Evolutionary conservation across 2,329 filamentous ascomycete genomes (phyloP), one percentile per base, ranked within the genome.

Genomic region (Cylindrodendrum hubeiense): DNA sequence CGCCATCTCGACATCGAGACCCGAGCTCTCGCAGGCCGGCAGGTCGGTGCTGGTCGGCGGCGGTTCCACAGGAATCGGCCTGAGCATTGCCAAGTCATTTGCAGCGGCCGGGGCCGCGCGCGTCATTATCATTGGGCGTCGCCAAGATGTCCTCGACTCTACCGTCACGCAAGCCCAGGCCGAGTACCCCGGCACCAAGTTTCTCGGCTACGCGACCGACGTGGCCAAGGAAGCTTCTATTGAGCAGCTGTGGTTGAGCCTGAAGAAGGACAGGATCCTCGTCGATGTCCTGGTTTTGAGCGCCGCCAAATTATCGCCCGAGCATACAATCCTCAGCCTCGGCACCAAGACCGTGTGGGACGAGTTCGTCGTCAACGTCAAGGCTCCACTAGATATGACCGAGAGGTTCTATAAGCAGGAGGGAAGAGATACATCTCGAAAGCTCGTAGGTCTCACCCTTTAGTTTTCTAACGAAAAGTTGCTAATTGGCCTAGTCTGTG

Each of bases 21-120:
- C 79, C 0, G 77, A 78, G 65, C 76, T 83, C 26, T 79, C 74
- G 10, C 80, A 84, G 39, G 71, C 74, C 4, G 80, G 81, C 6
- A 71, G 74, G 15, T 89, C 85, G 3, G 86, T 91, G 7, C 81
- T 93, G 12, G 87, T 93, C 73, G 90, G 89, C 2, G 91, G 91
- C 46, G 89, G 85, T n/a, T 86, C 86, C 1, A 85, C 83, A 0
- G 89, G 90, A 41, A 88, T 93, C 58, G 90, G 90, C 5, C 87
- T 87, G 64, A 86, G 88, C 1, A 85, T 91, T 10, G 89, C 89
- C 2, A 82, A 84, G 52, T 80, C 88, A 47, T 92, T 85, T 68
- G 74, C 78, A 17, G 65, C 68, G 4, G 84, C 84, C 1, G 76
- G 75, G 0, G 79, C 81, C 3, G 33, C 71, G 3, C 74, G 72